Percentiles rank a stretch among this genome's conserved stretches.
Conservation (phyloP, 1,284 basidiomycete species). For the Coriolopsis trogii region DNA sequence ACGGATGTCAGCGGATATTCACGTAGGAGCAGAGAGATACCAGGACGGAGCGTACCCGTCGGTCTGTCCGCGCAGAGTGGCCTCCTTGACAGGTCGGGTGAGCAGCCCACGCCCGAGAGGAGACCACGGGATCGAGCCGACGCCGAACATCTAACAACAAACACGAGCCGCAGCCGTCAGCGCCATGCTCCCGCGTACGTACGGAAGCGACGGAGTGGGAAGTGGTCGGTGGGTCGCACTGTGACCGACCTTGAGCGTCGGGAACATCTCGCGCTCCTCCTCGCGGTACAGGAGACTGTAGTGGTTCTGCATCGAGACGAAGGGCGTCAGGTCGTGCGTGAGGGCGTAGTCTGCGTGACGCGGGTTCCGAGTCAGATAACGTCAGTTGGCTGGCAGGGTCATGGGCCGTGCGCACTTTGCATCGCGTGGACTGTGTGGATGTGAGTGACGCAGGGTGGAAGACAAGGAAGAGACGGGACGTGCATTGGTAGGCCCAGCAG, state of each 20-base stretch:
- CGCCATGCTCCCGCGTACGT: no score
- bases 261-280: conserved; percentile 49
- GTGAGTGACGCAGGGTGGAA: neutral
- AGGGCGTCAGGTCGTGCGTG: conserved; percentile 45
- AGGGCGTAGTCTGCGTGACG: conserved; percentile 33
- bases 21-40: neutral
- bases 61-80: conserved; percentile 27
- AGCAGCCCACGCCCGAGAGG: conserved; percentile 43
- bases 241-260: neutral
- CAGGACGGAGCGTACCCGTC: conserved; percentile 15
- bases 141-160: conserved; percentile 38
- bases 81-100: conserved; percentile 33
- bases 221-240: neutral
- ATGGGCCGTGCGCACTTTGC: conserved; percentile 33
- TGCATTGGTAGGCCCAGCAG: conserved; percentile 41
- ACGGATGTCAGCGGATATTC: no score
- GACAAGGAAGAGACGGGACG: conserved; percentile 2
- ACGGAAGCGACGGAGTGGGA: neutral
- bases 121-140: conserved; percentile 45
- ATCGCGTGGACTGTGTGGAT: conserved; percentile 35
- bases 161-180: no score
- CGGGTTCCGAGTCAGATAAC: neutral
- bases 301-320: conserved; percentile 59
- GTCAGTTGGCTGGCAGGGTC: neutral
- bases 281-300: conserved; percentile 47